phyloP scores from a whole-genome alignment of 2,329 filamentous ascomycete genomes.

The Paradendryphiella salina region DNA sequence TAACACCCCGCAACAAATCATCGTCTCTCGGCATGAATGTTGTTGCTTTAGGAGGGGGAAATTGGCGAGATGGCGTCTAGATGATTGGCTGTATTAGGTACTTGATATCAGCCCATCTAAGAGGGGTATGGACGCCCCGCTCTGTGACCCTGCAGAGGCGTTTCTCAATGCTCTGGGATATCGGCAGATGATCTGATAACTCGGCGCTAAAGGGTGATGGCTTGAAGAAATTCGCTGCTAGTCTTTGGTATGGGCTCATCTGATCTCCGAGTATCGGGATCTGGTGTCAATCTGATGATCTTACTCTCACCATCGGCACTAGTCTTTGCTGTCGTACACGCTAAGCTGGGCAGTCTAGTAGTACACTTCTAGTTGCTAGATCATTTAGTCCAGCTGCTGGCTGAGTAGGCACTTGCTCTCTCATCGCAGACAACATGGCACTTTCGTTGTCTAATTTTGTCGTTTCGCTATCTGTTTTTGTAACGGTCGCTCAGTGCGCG shows the following conservation, averaged over 20 bases:
- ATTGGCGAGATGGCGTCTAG: constrained; percentile 1
- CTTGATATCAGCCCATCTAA: neutral
- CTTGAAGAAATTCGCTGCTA: constrained; percentile 4
- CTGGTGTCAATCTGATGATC: constrained; percentile 7
- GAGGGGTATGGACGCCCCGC: constrained; percentile 9
- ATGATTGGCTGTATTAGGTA: neutral
- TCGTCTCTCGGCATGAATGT: neutral
- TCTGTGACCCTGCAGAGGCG: constrained; percentile 7
- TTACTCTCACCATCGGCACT: constrained; percentile 4
- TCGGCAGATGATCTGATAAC: constrained; percentile 34
- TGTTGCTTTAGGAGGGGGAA: neutral
- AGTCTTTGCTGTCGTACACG: neutral
- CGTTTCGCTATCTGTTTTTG: constrained; percentile 39
- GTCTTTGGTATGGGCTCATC: constrained; percentile 21
- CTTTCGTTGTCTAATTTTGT: constrained; percentile 52
- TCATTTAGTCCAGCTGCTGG: constrained; percentile 3
- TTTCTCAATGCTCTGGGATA: neutral
- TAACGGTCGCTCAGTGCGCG: constrained; percentile 24
- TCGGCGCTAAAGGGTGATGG: constrained; percentile 1
- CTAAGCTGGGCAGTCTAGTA: neutral
- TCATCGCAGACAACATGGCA: constrained; percentile 44
- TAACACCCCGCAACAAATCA: constrained; percentile 20
- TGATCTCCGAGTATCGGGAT: constrained; percentile 19
- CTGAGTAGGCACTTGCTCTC: constrained; percentile 9
- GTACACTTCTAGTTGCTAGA: constrained; percentile 1